These are phyloP conservation scores for Colletotrichum incanum DNA, from an alignment of 2,329 filamentous ascomycete species.

Conservation along the genomic window DNA sequence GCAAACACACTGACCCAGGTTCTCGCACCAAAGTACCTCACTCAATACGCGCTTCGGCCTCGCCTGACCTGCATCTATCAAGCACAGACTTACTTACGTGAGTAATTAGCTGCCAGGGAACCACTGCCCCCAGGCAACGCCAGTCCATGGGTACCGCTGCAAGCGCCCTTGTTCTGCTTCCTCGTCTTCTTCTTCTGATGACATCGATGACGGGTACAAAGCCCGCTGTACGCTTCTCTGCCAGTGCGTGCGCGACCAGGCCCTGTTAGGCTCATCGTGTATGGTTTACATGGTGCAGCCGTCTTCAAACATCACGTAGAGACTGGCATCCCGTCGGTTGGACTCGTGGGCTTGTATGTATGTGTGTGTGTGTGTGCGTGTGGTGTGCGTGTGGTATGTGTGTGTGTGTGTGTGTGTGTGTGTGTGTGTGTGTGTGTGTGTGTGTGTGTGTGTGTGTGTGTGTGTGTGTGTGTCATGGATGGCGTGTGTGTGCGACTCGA, in stretches of 20 bases:
- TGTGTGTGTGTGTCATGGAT: not conserved
- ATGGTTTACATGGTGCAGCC: too few species aligned
- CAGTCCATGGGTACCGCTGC: constrained; percentile 31
- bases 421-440: constrained; percentile 5
- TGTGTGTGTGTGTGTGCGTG: not conserved
- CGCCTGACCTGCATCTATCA: constrained; percentile 33
- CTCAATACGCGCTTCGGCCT: constrained; percentile 12
- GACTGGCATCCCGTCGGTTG: not conserved
- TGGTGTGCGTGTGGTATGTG: too few species aligned
- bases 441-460: not conserved
- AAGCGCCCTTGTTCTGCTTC: not conserved
- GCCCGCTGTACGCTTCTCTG: not conserved
- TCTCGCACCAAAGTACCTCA: not conserved
- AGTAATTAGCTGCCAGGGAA: constrained; percentile 35
- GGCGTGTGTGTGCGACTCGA: constrained; percentile 23
- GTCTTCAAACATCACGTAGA: not conserved
- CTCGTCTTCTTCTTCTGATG: not conserved
- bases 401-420: not conserved
- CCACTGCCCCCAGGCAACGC: constrained; percentile 7
- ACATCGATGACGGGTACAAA: not conserved
- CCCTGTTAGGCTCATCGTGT: not conserved
- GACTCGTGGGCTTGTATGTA: constrained; percentile 7
- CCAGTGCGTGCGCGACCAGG: not conserved
- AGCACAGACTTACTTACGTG: constrained; percentile 38
- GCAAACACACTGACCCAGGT: constrained; percentile 9